These are phyloP conservation scores for Wickerhamomyces chambardii DNA, from an alignment of 805 yeast genomes.

Conservation along the genomic window DNA sequence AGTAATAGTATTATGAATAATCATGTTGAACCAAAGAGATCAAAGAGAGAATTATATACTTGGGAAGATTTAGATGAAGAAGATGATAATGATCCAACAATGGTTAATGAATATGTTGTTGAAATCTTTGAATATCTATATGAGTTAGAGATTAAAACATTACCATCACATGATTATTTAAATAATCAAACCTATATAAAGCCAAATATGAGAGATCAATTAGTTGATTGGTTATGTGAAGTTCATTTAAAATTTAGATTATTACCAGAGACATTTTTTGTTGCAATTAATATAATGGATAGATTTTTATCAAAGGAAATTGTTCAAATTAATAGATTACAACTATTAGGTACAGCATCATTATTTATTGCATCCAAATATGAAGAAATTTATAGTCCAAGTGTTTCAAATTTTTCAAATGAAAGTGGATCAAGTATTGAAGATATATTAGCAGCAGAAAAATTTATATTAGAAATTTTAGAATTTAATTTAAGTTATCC, in stretches of 20 bases:
- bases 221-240: constrained; percentile 93
- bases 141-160: constrained; percentile 59
- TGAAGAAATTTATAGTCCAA: constrained; percentile 88
- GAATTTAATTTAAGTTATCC: constrained; percentile 79
- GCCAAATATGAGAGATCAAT: constrained; percentile 60
- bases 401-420: constrained; percentile 77
- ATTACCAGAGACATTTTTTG: constrained; percentile 77
- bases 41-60: constrained; percentile 22
- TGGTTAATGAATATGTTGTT: constrained; percentile 88
- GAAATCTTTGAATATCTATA: constrained; percentile 80
- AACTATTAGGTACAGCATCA: constrained; percentile 79
- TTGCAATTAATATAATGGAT: constrained; percentile 84
- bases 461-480: constrained; percentile 63
- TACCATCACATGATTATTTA: constrained; percentile 40
- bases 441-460: constrained; percentile 81
- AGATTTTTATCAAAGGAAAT: constrained; percentile 71
- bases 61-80: constrained; percentile 80
- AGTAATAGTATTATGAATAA: constrained; percentile 7
- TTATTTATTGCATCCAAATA: constrained; percentile 87
- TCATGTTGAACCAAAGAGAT: constrained; percentile 9
- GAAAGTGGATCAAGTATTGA: constrained; percentile 78
- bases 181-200: constrained; percentile 32
- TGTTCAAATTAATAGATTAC: constrained; percentile 74
- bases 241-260: constrained; percentile 79
- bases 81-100: constrained; percentile 72